Base-by-base conservation (phyloP, 1,284 basidiomycete genomes). In the Rugosomyces carneus region DNA sequence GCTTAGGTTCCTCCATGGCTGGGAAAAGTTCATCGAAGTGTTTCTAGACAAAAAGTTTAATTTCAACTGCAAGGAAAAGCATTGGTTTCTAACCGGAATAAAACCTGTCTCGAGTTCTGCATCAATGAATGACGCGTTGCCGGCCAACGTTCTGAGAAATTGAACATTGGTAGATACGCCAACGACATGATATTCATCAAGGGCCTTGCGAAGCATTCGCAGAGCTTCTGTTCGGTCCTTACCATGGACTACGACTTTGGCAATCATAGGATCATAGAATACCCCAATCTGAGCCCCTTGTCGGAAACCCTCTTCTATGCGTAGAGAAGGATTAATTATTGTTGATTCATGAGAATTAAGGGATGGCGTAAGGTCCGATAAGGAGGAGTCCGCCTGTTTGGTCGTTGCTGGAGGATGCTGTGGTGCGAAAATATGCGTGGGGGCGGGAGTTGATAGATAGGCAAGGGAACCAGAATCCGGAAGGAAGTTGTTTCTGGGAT, bases 221-320 rank as follows among this genome's bases (percentile, higher is more conserved):
- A 97, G 65, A 0, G 93, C 93, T 59, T 93, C 89, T 1, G 79
- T 80, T n/a, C 93, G 76, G 64, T 95, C 89, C 29, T 81, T 70
- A 9, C 89, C 93, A 56, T 93, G 89, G 7, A 91, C 91, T 35
- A 96, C 86, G n/a, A 96, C 80, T 61, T 93, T 93, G 21, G 91
- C 84, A 51, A 94, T 94, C 84, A 96, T 89, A 0, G 93, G 92
- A 58, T 97, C 93, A 63, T 97, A 97, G 66, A 84, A 92, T 2
- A 93, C 87, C 23, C 88, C 89, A 49, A 96, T 93, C 59, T 92
- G 85, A 46, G 93, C 82, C 10, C 90, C 91, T 58, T 84, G 79
- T 3, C 71, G 73, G 62, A 96, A 93, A 0, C 93, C 93, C 57
- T 94, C 90, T 61, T 96, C 93, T n/a, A 96, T 77, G 10, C 93